Conservation (phyloP, 2,329 filamentous ascomycete genomes). For the Huntiella moniliformis region DNA sequence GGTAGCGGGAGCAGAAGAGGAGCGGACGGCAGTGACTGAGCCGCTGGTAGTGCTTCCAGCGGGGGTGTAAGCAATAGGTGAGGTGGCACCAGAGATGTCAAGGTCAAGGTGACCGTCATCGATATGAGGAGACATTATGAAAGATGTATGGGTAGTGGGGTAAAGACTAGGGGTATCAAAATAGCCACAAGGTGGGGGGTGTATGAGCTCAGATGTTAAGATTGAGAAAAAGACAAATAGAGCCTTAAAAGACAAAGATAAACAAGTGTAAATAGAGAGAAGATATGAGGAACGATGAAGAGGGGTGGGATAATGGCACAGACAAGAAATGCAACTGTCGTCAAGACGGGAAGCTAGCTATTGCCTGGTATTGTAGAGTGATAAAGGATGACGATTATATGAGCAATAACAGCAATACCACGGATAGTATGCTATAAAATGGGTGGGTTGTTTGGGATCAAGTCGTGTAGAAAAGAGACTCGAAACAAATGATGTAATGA, state of each 20-base stretch:
- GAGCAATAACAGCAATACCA: no score
- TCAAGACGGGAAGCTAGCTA: not conserved
- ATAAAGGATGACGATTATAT: no score
- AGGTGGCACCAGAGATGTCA: conserved; percentile 5
- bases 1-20: not conserved
- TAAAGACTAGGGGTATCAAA: not conserved
- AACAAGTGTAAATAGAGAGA: no score
- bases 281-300: no score
- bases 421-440: no score
- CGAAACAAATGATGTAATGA: no score
- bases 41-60: conserved; percentile 3
- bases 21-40: not conserved
- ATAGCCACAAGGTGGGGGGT: not conserved
- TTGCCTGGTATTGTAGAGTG: no score
- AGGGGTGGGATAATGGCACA: not conserved
- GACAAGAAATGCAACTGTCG: not conserved
- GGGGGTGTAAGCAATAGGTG: conserved; percentile 8
- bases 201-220: not conserved
- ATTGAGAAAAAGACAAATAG: no score
- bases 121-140: conserved; percentile 13
- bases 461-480: no score
- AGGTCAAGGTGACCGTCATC: conserved; percentile 9
- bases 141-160: not conserved
- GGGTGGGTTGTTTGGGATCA: no score
- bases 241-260: no score